Base-by-base conservation (phyloP, 176 grass and related monocot species). In the Hyparrhenia diplandra region DNA sequence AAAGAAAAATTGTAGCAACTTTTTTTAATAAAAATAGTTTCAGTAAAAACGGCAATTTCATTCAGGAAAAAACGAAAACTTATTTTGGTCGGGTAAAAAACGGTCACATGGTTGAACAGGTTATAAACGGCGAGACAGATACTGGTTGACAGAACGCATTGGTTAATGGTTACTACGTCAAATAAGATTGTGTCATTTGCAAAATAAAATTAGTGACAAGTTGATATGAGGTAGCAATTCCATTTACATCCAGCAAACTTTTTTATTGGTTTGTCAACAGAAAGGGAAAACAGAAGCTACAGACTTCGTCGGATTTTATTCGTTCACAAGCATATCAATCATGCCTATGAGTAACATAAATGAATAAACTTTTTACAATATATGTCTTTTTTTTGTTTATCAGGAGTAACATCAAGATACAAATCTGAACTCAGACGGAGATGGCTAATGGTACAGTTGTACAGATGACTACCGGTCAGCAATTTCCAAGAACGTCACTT, bases 371-470 rank as follows among this genome's bases (percentile, higher is more conserved):
- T 69, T 6, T 65, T 42, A 63, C 12, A 78, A 70, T 13, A 51
- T 29, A 67, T 58, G 24, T 43, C 28, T 47, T 72, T 39, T 70
- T 75, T 55, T 40, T 40, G 21, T 84, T 74, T 77, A 61, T 21
- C 60, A 52, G 6, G 43, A 54, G 11, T 34, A 84, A 76, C 30
- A 77, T 23, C 31, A 52, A 62, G 8, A n/a, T 29, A 83, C 7
- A 73, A 32, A n/a, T 62, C 11, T 11, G 78, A 65, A 31, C 39
- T 65, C 52, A 17, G 14, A 64, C 40, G 4, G 45, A 65, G 21
- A 24, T 64, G 9, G 27, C 24, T n/a, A 5, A 55, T 29, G 8
- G n/a, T 59, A 59, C 55, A 59, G n/a, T 20, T 36, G 25, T 76
- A 69, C 2, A 5, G 27, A 41, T 32, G 40, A 72, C 34, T 35